A percentile compares a stretch with the other conserved stretches of the same genome.
Conservation (phyloP, 129 eudicot genomes). For the Flaveria sonorensis region DNA sequence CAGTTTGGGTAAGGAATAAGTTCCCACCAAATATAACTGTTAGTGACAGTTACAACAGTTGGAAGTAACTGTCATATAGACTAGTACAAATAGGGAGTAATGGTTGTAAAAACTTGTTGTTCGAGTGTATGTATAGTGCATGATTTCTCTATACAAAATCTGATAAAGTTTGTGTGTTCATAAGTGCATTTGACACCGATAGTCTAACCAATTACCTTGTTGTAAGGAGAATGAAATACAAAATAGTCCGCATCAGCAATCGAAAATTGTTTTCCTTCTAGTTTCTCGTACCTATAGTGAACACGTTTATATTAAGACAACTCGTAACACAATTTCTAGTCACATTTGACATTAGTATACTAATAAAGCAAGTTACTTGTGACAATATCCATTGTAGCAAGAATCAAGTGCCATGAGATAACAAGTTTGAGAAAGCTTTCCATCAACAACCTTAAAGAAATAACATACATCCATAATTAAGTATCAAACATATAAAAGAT, state of each 20-base stretch:
- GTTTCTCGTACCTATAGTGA: constrained; percentile 66
- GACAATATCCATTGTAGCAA: constrained; percentile 76
- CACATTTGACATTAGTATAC: neutral
- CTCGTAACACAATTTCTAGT: neutral
- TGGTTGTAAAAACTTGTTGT: too few species aligned
- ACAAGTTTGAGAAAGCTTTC: constrained; percentile 96
- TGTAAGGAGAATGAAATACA: constrained; percentile 95
- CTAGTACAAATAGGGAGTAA: too few species aligned
- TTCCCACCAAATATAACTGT: too few species aligned
- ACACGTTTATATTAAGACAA: constrained; percentile 21
- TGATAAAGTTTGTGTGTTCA: too few species aligned
- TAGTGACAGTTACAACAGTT: too few species aligned
- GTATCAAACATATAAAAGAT: neutral
- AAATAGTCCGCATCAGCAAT: constrained; percentile 72
- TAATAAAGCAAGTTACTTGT: constrained; percentile 45
- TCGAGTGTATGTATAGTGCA: too few species aligned
- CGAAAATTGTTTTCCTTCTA: constrained; percentile 79
- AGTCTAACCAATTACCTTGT: constrained; percentile 66
- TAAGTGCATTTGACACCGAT: too few species aligned
- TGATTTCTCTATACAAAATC: too few species aligned
- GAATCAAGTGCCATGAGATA: constrained; percentile 97
- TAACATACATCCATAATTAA: neutral
- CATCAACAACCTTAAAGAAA: constrained; percentile 79
- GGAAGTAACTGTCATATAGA: too few species aligned
- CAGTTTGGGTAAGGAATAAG: too few species aligned